phyloP scores from a whole-genome alignment of 768 basidiomycete species.

The Macrocybe gigantea region DNA sequence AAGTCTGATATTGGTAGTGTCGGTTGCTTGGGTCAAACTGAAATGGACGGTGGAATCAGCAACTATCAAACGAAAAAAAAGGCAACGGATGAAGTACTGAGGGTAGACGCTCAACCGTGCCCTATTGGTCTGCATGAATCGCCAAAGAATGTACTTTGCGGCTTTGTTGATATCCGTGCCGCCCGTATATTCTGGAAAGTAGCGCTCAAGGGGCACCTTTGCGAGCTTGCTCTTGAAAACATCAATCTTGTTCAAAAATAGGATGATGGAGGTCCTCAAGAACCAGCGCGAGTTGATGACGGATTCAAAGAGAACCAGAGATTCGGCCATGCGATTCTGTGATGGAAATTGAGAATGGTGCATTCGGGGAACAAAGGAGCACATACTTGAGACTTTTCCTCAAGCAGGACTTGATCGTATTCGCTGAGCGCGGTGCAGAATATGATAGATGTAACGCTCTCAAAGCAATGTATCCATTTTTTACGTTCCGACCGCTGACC shows the following conservation, averaged over 20 bases:
- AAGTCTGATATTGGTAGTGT: slow-evolving; percentile 65
- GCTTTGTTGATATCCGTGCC: slow-evolving; percentile 90
- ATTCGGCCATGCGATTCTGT: slow-evolving; percentile 92
- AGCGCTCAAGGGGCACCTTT: slow-evolving; percentile 62
- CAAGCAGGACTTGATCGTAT: slow-evolving; percentile 69
- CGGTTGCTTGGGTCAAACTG: slow-evolving; percentile 73
- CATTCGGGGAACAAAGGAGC: background rate
- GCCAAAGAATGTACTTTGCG: slow-evolving; percentile 91
- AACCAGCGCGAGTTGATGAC: slow-evolving; percentile 95
- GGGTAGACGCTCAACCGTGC: slow-evolving; percentile 85
- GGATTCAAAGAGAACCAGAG: slow-evolving; percentile 83
- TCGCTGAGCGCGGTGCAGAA: slow-evolving; percentile 70
- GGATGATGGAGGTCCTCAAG: slow-evolving; percentile 83
- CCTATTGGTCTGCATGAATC: slow-evolving; percentile 91
- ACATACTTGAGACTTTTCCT: slow-evolving; percentile 60
- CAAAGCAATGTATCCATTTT: slow-evolving; percentile 66
- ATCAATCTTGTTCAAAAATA: slow-evolving; percentile 94
- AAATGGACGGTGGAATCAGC: background rate
- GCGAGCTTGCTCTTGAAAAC: slow-evolving; percentile 87
- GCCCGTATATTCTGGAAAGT: slow-evolving; percentile 87
- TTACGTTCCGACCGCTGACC: slow-evolving; percentile 77
- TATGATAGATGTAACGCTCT: slow-evolving; percentile 59
- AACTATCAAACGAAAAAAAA: background rate
- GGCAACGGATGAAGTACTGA: slow-evolving; percentile 62
- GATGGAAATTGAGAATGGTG: background rate